phyloP scores from a whole-genome alignment of 78 protist genomes.

The Diacronema lutheri region DNA sequence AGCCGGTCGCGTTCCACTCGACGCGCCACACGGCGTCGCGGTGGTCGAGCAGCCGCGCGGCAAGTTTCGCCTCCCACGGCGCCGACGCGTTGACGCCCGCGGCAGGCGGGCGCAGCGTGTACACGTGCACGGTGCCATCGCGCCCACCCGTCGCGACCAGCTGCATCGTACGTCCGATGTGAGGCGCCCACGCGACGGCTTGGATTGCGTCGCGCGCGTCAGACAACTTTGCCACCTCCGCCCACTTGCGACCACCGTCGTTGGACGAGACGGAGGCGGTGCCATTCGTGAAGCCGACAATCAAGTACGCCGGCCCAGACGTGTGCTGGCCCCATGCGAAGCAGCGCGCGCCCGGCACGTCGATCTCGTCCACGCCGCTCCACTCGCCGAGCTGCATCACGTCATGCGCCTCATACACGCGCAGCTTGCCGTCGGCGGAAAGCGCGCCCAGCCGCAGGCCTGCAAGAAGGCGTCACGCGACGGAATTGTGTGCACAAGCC shows the following conservation, averaged over 20 bases:
- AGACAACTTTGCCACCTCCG: conserved; percentile 5
- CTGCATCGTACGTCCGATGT: conserved; percentile 70
- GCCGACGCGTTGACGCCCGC: background rate
- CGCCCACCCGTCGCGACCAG: conserved; percentile 76
- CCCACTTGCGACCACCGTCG: background rate
- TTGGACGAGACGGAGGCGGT: conserved; percentile 42
- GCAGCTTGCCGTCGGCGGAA: conserved; percentile 71
- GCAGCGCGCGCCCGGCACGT: conserved; percentile 49
- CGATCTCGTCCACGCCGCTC: conserved; percentile 10
- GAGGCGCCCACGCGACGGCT: conserved; percentile 77
- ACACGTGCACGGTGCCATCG: conserved; percentile 56
- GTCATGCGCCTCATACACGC: conserved; percentile 88
- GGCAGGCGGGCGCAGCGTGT: conserved; percentile 27
- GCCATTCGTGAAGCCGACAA: conserved; percentile 69
- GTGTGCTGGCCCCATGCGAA: conserved; percentile 77
- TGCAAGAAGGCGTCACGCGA: too few species aligned
- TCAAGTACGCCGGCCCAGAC: conserved; percentile 57
- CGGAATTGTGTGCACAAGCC: too few species aligned
- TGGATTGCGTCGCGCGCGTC: conserved; percentile 46
- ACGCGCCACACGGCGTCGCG: conserved; percentile 63
- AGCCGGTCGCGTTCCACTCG: conserved; percentile 87
- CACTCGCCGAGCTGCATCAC: conserved; percentile 56
- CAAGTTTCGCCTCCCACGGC: background rate
- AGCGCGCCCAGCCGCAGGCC: conserved; percentile 71
- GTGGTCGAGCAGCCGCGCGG: background rate